phyloP scores from a whole-genome alignment of 139 green algal genomes.

The Closterium sp. region DNA sequence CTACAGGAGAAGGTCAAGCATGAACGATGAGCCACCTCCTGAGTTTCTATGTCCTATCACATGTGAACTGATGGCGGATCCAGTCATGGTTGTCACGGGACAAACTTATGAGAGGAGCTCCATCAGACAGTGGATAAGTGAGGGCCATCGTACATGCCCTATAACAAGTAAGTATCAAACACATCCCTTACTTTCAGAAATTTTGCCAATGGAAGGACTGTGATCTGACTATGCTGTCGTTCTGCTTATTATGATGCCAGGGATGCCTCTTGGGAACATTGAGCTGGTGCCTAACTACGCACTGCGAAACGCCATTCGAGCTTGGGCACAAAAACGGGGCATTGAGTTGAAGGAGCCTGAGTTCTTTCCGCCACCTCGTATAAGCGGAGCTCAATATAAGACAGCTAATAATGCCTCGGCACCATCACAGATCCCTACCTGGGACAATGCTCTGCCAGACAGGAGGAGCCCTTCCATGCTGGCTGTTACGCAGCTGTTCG shows the following conservation, averaged over 20 bases:
- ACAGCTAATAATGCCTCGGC: background rate
- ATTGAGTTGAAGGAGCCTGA: slow-evolving; percentile 27
- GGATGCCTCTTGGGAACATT: slow-evolving; percentile 15
- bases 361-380: background rate
- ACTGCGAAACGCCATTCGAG: slow-evolving; percentile 19
- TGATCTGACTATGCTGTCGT: background rate
- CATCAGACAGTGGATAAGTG: slow-evolving; percentile 30
- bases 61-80: slow-evolving; percentile 40
- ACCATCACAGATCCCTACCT: background rate
- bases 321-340: background rate
- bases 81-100: slow-evolving; percentile 36
- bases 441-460: slow-evolving; percentile 6
- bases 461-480: slow-evolving; percentile 2
- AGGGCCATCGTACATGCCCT: slow-evolving; percentile 42
- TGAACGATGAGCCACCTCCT: slow-evolving; percentile 21
- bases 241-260: background rate
- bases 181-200: background rate
- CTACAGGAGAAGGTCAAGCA: background rate
- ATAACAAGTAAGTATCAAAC: slow-evolving; percentile 28
- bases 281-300: slow-evolving; percentile 38
- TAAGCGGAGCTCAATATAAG: background rate
- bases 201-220: background rate
- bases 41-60: slow-evolving; percentile 39
- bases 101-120: slow-evolving; percentile 42
- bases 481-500: slow-evolving; percentile 17